Evolutionary conservation across 1,284 basidiomycete genomes (phyloP), one percentile per base, ranked within the genome.

Genomic region (Cryptococcus sp.): DNA sequence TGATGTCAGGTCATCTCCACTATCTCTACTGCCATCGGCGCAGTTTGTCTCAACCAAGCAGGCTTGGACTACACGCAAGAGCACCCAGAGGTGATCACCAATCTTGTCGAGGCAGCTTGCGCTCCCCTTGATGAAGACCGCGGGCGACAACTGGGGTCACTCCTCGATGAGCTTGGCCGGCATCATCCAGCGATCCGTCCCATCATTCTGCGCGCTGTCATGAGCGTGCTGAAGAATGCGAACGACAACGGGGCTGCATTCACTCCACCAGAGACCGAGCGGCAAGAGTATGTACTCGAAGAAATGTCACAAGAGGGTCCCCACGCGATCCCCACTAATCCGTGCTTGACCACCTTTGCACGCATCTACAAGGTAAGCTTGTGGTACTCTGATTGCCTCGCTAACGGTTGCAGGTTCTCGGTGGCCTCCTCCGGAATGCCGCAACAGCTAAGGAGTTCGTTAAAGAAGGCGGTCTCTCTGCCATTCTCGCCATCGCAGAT

Each of bases 1-100:
- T 35, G 13, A 35, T 35, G 31, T 35, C 68, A 94, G 87, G 89
- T 97, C 53, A 87, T 99, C 53, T 88, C 90, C 81, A 87, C 93
- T 0, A 87, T 98, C 56, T 91, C 94, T 0, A 95, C 95, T 69
- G 95, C 93, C n/a, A 87, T 99, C 54, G 94, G 95, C 39, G 96
- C 96, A 0, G 83, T 99, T 46, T 99, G 95, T 75, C 84, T 99
- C 56, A 99, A 99, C 72, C 88, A 91, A 67, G 82, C 85, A 3
- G 96, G 96, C 3, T 87, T 96, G 67, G 85, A 90, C 41, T 89
- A 91, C 69, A 85, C 97, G 44, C 80, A 86, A 16, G 84, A 84
- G 11, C 87, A 88, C 48, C 88, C 90, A 1, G 85, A 84, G 54
- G 86, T 97, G 60, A 89, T 99, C 66, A 87, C 87, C 8, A 85